These are phyloP conservation scores for Recurvomyces mirabilis DNA, from an alignment of 495 filamentous ascomycete species.

Conservation along the genomic window DNA sequence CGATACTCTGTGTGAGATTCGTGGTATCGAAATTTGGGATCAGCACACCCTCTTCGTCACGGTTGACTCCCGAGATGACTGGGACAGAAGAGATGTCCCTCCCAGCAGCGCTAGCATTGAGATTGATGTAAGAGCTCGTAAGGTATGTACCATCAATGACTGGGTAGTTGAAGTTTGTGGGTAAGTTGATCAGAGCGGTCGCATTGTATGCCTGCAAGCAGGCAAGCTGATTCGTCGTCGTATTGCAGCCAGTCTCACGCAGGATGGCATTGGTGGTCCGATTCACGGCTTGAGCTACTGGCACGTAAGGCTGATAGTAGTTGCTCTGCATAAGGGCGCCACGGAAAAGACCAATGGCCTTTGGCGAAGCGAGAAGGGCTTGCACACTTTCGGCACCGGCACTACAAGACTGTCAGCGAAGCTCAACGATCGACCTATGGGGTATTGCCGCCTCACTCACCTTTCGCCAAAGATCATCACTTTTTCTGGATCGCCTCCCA, in stretches of 20 bases:
- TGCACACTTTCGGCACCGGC: slow-evolving; percentile 11
- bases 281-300: slow-evolving; percentile 7
- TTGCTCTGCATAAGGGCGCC: slow-evolving; percentile 22
- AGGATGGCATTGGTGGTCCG: slow-evolving; percentile 13
- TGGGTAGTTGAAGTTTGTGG: slow-evolving; percentile 14
- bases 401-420: background rate
- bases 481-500: slow-evolving; percentile 29
- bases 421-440: background rate
- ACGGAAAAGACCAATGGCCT: slow-evolving; percentile 10
- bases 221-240: slow-evolving; percentile 11
- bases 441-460: slow-evolving; percentile 22
- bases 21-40: slow-evolving; percentile 12
- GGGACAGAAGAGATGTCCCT: slow-evolving; percentile 15
- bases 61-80: slow-evolving; percentile 17
- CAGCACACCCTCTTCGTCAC: slow-evolving; percentile 20
- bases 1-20: slow-evolving; percentile 25
- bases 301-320: slow-evolving; percentile 9
- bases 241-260: slow-evolving; percentile 19
- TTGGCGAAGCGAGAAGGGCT: slow-evolving; percentile 14
- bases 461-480: slow-evolving; percentile 68
- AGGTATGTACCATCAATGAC: slow-evolving; percentile 19
- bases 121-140: slow-evolving; percentile 10
- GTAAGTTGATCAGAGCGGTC: slow-evolving; percentile 10
- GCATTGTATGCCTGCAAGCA: slow-evolving; percentile 20
- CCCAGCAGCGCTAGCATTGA: slow-evolving; percentile 13